Conservation (phyloP, 2,329 filamentous ascomycete species). For the Fusarium sp. region DNA sequence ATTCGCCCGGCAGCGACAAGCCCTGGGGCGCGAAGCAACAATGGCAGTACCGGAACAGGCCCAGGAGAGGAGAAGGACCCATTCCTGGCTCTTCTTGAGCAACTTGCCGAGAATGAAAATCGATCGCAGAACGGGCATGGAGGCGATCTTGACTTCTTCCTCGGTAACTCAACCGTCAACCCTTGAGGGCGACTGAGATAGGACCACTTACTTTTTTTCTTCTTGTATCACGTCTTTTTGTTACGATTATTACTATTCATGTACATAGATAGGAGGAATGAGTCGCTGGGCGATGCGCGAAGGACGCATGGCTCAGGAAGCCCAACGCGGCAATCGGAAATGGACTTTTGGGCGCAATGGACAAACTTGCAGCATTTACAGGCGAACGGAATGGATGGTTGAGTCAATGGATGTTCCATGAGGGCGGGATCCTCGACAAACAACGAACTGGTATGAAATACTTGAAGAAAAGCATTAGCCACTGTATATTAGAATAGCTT, state of each 20-base stretch:
- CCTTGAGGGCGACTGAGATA: conserved; percentile 5
- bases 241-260: not conserved
- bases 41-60: conserved; percentile 58
- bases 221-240: not conserved
- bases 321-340: not conserved
- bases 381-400: conserved; percentile 13
- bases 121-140: conserved; percentile 67
- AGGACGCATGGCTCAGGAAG: not conserved
- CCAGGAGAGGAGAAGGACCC: conserved; percentile 77
- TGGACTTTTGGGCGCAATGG: conserved; percentile 14
- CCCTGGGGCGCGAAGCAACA: conserved; percentile 60
- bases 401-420: conserved; percentile 14
- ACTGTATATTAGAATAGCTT: conserved; percentile 24
- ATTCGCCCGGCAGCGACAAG: conserved; percentile 43
- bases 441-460: conserved; percentile 20
- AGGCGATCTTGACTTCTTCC: conserved; percentile 81
- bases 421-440: conserved; percentile 25
- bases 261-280: not conserved
- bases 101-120: conserved; percentile 83
- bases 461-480: conserved; percentile 13
- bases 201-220: not conserved
- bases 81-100: conserved; percentile 80
- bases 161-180: conserved; percentile 49
- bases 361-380: conserved; percentile 32
- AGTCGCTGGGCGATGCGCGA: conserved; percentile 1